A percentile compares a stretch with the other conserved stretches of the same genome.
Evolutionary conservation across 164 flowering plant species (phyloP).

Genomic region (Umbellularia californica): DNA sequence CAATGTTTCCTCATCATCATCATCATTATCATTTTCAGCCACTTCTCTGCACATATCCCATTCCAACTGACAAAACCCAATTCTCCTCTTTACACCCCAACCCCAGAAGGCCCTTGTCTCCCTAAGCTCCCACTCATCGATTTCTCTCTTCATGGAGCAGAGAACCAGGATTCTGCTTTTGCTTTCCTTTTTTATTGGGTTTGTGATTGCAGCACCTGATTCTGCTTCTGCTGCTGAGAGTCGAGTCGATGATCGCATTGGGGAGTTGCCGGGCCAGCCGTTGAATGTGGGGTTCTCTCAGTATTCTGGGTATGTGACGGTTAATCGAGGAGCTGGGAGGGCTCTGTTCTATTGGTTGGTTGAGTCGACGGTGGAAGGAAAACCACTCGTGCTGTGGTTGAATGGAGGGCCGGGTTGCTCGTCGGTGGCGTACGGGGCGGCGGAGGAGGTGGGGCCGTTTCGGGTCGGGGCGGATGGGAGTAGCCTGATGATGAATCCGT

Average conservation of each 20-base stretch:
- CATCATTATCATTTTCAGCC: no score
- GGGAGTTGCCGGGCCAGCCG: conserved; percentile 77
- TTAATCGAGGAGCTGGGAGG: conserved; percentile 63
- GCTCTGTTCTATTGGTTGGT: conserved; percentile 91
- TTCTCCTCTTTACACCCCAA: no score
- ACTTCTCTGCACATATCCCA: no score
- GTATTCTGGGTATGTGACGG: conserved; percentile 90
- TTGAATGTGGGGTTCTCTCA: conserved; percentile 59
- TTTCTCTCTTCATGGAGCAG: no score
- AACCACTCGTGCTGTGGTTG: conserved; percentile 90
- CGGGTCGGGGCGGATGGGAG: conserved; percentile 68
- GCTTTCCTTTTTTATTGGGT: no score
- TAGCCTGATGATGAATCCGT: conserved; percentile 67
- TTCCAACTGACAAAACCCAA: no score
- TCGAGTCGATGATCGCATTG: conserved; percentile 47
- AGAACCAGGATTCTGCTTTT: no score
- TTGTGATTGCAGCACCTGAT: background rate
- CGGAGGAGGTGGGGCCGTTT: conserved; percentile 93
- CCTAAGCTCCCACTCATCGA: no score
- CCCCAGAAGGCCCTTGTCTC: no score
- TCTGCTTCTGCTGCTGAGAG: background rate
- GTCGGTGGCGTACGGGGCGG: conserved; percentile 87
- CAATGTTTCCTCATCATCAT: no score
- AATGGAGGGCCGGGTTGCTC: conserved; percentile 99
- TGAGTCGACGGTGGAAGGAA: conserved; percentile 66